These are phyloP conservation scores for Auricularia sp. DNA, from an alignment of 768 basidiomycete species.

Conservation along the genomic window DNA sequence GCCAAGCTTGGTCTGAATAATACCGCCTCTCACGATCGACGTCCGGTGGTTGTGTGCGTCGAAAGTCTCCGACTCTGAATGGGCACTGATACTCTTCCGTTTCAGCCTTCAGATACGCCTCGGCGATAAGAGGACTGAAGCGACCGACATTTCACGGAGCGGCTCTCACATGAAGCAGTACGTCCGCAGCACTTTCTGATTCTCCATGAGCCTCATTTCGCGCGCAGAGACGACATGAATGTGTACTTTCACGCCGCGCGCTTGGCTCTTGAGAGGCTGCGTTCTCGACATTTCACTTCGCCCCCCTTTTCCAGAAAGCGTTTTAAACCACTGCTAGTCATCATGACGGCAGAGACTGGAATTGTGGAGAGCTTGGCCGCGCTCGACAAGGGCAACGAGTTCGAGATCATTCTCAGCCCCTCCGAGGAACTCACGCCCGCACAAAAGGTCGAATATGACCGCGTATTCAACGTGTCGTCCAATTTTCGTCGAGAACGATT, in stretches of 20 bases:
- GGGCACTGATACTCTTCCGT: not conserved
- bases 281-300: not conserved
- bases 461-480: not conserved
- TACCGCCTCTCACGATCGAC: not conserved
- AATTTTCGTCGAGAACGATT: not conserved
- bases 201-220: not conserved
- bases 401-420: not conserved
- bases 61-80: not conserved
- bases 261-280: not conserved
- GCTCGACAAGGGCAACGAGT: not conserved
- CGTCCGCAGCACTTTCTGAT: not conserved
- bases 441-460: not conserved
- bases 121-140: not conserved
- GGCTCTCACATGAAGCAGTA: slow-evolving; percentile 1
- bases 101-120: not conserved
- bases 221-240: not conserved
- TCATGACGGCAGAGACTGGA: not conserved
- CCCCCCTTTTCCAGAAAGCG: not conserved
- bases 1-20: not conserved
- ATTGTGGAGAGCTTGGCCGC: not conserved
- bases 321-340: not conserved
- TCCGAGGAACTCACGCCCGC: not conserved
- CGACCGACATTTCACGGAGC: not conserved
- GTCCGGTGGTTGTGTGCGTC: not conserved
- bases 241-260: not conserved